Evolutionary conservation across 2,329 filamentous ascomycete genomes (phyloP), one percentile per base, ranked within the genome.

Genomic region (Biscogniauxia marginata): DNA sequence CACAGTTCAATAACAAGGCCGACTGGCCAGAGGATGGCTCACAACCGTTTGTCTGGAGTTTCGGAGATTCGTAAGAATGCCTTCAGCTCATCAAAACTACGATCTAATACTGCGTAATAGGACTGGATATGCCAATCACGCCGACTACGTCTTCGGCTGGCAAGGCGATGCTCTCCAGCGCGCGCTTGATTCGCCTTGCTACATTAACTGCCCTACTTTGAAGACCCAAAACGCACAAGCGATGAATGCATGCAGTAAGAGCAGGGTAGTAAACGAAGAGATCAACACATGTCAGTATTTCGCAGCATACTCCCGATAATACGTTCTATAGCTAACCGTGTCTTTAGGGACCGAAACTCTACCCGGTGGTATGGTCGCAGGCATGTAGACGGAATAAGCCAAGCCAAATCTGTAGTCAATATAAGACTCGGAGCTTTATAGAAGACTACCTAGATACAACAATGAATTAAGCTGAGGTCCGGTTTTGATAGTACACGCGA

Each of bases 81-180:
- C 13, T 16, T 16, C n/a, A 5, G 13, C 6, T 39, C n/a, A 6
- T 39, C 13, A n/a, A 16, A 8, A 16, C 5, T 9, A 39, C 13
- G 30, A 39, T n/a, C 30, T 39, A 39, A 39, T 16, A 39, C n/a
- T 16, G 4, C n/a, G n/a, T 39, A 4, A 16, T 39, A 39, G 30
- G 2, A 75, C 70, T 0, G 75, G 75, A 1, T 76, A 68, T 44
- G 66, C 68, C 0, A 70, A 66, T 51, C 75, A 77, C 50, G 75
- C 74, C 7, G 75, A 78, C 34, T 78, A 78, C 59, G 60, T 77
- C 19, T 77, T 77, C 55, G 74, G 75, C 13, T 77, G 75, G 75
- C 73, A 76, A 62, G 74, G 68, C 50, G 68, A 77, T 56, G 62
- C 73, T 8, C 70, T 78, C 16, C 75, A 78, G 61, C 70, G 62